Base-by-base conservation (phyloP, 179 eudicot species). In the Monotropa hypopitys region DNA sequence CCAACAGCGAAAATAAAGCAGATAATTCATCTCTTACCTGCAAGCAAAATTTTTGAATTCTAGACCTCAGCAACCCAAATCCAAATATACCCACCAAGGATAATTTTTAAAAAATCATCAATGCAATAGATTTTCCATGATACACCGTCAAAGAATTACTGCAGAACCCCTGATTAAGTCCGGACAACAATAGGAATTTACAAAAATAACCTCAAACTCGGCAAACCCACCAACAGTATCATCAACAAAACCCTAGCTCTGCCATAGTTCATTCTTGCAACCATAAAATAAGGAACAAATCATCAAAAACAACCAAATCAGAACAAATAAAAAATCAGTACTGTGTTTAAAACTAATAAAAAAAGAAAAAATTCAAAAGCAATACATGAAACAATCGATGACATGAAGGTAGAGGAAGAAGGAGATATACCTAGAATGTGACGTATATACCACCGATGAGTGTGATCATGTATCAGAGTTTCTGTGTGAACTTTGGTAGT, bases 181-280 rank as follows among this genome's bases (percentile, higher is more conserved):
- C 70, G 57, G 45, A 12, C 71, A 57, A 76, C 59, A 38, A 7
- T 15, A 62, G 57, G 67, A 42, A 63, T 62, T 59, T 49, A 21
- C 35, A 49, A 61, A 40, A 33, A 63, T 8, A 28, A 32, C 61
- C 61, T 33, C 12, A 66, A 30, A 18, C 30, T 66, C 62, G 7
- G 45, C 77, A 49, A 15, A 72, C 76, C 81, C 76, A 72, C 77
- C 66, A 28, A 63, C 7, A 47, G 47, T 79, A 30, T 42, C 21
- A 32, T 38, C 77, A 13, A 32, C 59, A 70, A 70, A 45, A 46
- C 45, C 67, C 76, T 62, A 59, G 38, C 30, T 78, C 46, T 42
- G 32, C 68, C 47, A 4, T 62, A 67, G 67, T 59, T 45, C 54
- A 67, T 53, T 11, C 75, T 75, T 75, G 70, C 82, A 75, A 80